Percentiles rank a stretch among this genome's conserved stretches.
phyloP scores from a whole-genome alignment of 2,329 filamentous ascomycete genomes.

The Cladobotryum protrusum region DNA sequence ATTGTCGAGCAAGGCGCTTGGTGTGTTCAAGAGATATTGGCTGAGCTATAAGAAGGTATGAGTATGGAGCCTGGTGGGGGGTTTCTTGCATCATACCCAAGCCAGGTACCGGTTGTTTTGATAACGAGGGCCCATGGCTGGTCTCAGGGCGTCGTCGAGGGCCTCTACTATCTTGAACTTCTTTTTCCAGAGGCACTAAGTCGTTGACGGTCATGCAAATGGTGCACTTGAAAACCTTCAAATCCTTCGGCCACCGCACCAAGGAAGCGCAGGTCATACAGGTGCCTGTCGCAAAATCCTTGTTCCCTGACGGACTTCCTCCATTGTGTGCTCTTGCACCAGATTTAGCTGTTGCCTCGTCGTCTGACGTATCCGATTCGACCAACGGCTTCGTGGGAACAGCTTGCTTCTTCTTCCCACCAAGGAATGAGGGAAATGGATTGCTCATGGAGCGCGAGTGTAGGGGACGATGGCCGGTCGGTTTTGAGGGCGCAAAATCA shows the following conservation, averaged over 20 bases:
- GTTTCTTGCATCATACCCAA: conserved; percentile 8
- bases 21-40: conserved; percentile 30
- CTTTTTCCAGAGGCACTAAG: conserved; percentile 34
- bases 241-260: conserved; percentile 69
- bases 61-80: neutral
- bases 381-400: conserved; percentile 28
- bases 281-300: conserved; percentile 61
- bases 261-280: conserved; percentile 83
- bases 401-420: conserved; percentile 48
- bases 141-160: conserved; percentile 19
- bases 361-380: conserved; percentile 26
- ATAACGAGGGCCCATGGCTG: conserved; percentile 7
- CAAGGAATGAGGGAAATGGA: conserved; percentile 68
- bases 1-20: conserved; percentile 27
- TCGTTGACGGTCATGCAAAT: conserved; percentile 84
- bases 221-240: conserved; percentile 73
- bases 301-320: conserved; percentile 33
- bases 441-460: conserved; percentile 65
- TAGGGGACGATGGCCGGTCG: conserved; percentile 15
- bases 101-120: neutral
- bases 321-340: conserved; percentile 22
- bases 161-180: conserved; percentile 18
- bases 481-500: conserved; percentile 27
- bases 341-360: conserved; percentile 17
- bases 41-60: conserved; percentile 16